These are phyloP conservation scores for Yarrowia osloensis DNA, from an alignment of 805 yeast genomes.

Conservation along the genomic window DNA sequence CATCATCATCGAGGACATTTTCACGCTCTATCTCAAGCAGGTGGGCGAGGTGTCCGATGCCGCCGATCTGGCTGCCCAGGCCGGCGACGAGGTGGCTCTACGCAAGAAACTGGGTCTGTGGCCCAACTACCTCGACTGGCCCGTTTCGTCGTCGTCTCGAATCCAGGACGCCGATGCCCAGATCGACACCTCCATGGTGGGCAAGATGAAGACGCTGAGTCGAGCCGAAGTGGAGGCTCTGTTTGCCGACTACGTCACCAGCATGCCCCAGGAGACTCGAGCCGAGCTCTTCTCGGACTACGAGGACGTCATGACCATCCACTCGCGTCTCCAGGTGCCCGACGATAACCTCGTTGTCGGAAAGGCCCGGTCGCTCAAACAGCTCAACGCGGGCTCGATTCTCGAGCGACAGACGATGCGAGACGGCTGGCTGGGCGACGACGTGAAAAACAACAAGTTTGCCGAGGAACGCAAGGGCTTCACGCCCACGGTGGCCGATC, in stretches of 20 bases:
- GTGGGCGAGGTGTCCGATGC: constrained; percentile 23
- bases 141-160: constrained; percentile 22
- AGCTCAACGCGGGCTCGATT: constrained; percentile 27
- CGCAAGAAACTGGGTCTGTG: constrained; percentile 18
- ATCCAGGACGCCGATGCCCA: constrained; percentile 27
- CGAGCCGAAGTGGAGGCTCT: constrained; percentile 8
- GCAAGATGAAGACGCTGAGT: constrained; percentile 3
- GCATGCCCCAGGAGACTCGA: constrained; percentile 25
- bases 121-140: constrained; percentile 30
- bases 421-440: constrained; percentile 26
- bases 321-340: background rate
- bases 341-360: constrained; percentile 13
- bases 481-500: constrained; percentile 25
- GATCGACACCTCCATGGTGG: constrained; percentile 16
- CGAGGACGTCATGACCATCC: constrained; percentile 14
- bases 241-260: constrained; percentile 16
- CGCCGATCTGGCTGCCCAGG: background rate
- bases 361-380: constrained; percentile 23
- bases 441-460: constrained; percentile 19
- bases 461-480: constrained; percentile 29
- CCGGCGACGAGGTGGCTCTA: background rate
- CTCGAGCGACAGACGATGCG: constrained; percentile 27
- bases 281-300: constrained; percentile 15
- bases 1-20: constrained; percentile 4
- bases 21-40: constrained; percentile 15